Base-by-base conservation (phyloP, 352 stramenopile genomes). In the Thalassiosira hispida region DNA sequence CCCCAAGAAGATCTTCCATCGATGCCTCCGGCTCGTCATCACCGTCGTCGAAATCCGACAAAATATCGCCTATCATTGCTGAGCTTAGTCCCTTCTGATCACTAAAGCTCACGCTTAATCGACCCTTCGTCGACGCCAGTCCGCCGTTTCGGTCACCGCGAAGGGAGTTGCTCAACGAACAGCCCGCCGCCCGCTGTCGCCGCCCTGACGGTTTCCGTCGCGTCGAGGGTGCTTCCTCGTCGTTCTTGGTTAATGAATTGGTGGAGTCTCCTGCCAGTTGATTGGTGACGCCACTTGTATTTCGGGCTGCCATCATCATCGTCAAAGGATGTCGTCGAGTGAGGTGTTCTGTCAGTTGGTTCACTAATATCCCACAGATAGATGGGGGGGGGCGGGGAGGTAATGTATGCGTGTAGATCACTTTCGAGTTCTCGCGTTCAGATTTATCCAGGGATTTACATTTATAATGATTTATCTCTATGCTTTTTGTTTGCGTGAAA, bases 41-140 rank as follows among this genome's bases (percentile, higher is more conserved):
- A 14, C 33, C 61, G 33, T 49, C 22, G 0, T 46, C 27, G 20
- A 56, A 56, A 14, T n/a, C 40, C 16, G 40, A 46, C 25, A 70
- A 60, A 70, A 70, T 70, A 33, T 44, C 61, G 20, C 51, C 44
- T 2, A 59, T 70, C 9, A 6, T 25, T 8, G 22, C 20, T 16
- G 25, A 22, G 33, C 51, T 55, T n/a, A 59, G 33, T 49, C 44
- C 61, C 27, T 70, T 38, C 42, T 5, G n/a, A 44, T 70, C 44
- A 20, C 23, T 49, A 23, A 70, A 60, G 16, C 44, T 60, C 20
- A 51, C 8, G 46, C 44, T 60, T 46, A 60, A 49, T 33, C 61
- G 27, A 1, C 46, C 46, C 5, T 29, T 20, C 6, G 42, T 57
- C 29, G 5, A 20, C 6, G 47, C 53, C 16, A 62, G 53, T 33